These are phyloP conservation scores for Penicillium sp. DNA, from an alignment of 2,329 filamentous ascomycete genomes.

Conservation along the genomic window DNA sequence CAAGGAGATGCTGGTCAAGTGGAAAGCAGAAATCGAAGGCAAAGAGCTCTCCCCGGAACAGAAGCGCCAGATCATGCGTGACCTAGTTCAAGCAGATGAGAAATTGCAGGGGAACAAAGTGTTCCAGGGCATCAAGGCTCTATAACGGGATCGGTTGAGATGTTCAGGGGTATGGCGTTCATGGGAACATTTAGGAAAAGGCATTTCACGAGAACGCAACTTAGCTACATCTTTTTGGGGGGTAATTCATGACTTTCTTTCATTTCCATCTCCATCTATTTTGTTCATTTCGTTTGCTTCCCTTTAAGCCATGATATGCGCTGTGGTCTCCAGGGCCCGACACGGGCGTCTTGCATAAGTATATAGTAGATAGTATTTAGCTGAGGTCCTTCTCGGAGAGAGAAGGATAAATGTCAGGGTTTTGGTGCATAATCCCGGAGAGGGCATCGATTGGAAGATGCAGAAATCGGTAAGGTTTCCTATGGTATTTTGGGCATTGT, in stretches of 20 bases:
- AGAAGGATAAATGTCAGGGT: no score
- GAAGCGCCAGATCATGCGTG: constrained; percentile 74
- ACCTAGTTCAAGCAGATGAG: constrained; percentile 72
- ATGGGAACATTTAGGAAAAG: constrained; percentile 1
- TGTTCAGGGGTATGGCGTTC: constrained; percentile 16
- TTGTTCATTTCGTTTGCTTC: neutral
- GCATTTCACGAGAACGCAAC: constrained; percentile 6
- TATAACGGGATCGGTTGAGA: constrained; percentile 30
- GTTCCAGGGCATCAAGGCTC: constrained; percentile 48
- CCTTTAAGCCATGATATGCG: neutral
- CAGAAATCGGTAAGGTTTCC: no score
- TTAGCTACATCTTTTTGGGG: neutral
- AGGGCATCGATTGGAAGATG: no score
- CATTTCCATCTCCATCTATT: neutral
- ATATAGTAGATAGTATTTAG: no score
- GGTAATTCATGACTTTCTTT: neutral
- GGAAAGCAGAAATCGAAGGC: constrained; percentile 74
- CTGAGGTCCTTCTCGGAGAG: no score
- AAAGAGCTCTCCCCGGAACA: constrained; percentile 64
- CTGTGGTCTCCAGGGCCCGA: no score
- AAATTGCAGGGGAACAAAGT: constrained; percentile 59
- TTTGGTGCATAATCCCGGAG: no score
- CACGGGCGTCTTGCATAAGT: no score
- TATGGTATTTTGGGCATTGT: no score
- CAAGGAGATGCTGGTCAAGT: constrained; percentile 77